phyloP scores from a whole-genome alignment of 2,329 filamentous ascomycete genomes.

The Cercospora janseana region DNA sequence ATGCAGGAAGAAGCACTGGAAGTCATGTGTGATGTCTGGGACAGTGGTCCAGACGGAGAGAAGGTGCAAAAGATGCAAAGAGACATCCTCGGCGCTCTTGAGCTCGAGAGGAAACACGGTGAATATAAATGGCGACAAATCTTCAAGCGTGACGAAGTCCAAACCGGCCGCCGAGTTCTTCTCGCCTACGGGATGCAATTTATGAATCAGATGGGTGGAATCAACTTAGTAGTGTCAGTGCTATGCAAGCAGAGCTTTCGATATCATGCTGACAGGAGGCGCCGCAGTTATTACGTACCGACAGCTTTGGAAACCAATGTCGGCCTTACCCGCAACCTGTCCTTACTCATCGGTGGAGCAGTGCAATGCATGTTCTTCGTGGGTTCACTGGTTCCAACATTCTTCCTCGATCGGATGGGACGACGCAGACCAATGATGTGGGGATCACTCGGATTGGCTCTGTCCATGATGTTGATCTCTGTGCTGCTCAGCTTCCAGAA shows the following conservation, averaged over 20 bases:
- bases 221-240: constrained; percentile 41
- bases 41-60: constrained; percentile 29
- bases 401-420: constrained; percentile 47
- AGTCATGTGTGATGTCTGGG: constrained; percentile 38
- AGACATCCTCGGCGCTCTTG: constrained; percentile 40
- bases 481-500: constrained; percentile 46
- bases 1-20: constrained; percentile 30
- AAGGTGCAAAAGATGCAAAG: constrained; percentile 35
- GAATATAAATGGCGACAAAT: constrained; percentile 43
- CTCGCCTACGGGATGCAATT: constrained; percentile 33
- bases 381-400: constrained; percentile 47
- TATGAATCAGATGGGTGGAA: constrained; percentile 36
- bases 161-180: constrained; percentile 43
- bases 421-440: constrained; percentile 38
- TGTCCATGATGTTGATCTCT: constrained; percentile 44
- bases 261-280: not conserved
- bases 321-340: constrained; percentile 45
- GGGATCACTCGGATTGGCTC: constrained; percentile 35
- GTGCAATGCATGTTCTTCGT: constrained; percentile 44
- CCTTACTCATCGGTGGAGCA: constrained; percentile 50
- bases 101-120: constrained; percentile 39
- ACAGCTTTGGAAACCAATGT: constrained; percentile 49
- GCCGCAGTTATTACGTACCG: constrained; percentile 46
- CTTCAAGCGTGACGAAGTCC: constrained; percentile 42
- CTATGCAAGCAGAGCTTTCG: not conserved